These are phyloP conservation scores for Kwoniella bestiolae DNA, from an alignment of 768 basidiomycete genomes.

Conservation along the genomic window DNA sequence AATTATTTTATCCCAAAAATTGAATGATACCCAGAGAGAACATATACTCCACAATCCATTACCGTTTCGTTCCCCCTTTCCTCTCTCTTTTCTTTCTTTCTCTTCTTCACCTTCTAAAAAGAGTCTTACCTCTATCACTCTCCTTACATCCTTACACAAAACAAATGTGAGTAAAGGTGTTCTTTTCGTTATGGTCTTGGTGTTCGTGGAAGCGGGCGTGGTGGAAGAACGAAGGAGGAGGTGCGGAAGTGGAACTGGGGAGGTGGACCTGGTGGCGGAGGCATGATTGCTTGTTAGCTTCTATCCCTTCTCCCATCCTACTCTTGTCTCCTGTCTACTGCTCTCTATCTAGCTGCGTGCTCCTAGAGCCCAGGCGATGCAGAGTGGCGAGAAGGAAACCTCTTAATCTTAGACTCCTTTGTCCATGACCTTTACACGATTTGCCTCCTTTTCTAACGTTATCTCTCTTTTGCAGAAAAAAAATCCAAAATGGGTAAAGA, in stretches of 20 bases:
- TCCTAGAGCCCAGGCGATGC: neutral
- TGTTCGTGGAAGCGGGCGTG: neutral
- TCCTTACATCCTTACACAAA: constrained; percentile 9
- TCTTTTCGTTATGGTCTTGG: neutral
- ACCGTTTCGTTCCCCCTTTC: constrained; percentile 13
- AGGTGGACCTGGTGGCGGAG: neutral
- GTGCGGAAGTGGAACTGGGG: neutral
- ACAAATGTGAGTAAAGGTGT: constrained; percentile 19
- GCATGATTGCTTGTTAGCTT: neutral
- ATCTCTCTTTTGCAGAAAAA: constrained; percentile 10
- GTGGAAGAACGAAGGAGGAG: neutral
- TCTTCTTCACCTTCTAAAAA: constrained; percentile 13
- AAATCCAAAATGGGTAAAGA: constrained; percentile 53
- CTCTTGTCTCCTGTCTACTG: neutral
- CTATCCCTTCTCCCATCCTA: neutral
- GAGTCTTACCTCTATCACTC: constrained; percentile 22
- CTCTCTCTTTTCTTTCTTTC: constrained; percentile 15
- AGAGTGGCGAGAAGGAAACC: neutral
- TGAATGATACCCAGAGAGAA: constrained; percentile 7
- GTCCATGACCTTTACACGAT: neutral
- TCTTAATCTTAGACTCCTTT: neutral
- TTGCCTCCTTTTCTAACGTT: constrained; percentile 1
- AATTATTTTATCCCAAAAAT: constrained; percentile 18
- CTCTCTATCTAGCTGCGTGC: neutral
- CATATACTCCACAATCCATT: constrained; percentile 10